Evolutionary conservation across 768 basidiomycete genomes (phyloP), one percentile per base, ranked within the genome.

Genomic region (Termitomyces sp.): DNA sequence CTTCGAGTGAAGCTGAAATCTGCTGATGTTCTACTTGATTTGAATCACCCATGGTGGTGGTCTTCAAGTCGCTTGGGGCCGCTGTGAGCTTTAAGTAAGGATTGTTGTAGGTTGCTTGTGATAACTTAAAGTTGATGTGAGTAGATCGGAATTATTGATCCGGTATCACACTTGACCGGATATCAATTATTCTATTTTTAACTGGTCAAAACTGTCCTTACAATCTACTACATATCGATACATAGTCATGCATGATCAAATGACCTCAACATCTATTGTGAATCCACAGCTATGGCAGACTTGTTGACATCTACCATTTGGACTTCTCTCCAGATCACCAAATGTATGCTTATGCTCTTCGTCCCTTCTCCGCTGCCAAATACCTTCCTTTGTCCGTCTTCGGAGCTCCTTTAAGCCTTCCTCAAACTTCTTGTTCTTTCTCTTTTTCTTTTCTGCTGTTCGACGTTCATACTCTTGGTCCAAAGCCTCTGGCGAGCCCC

Each of bases 241-340:
- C 22, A 94, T 95, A n/a, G 29, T 48, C 5, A 34, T 31, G 20
- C 47, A 49, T 49, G 44, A 20, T 52, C 59, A 61, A 18, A 59
- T 56, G 63, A 89, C 86, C 70, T 97, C 95, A 10, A 94, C 85
- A 42, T 96, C 90, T 44, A 97, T 81, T 16, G 88, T 87, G 69
- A 97, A 97, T 16, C 94, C 96, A 72, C 96, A 98, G 60, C 82
- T 84, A 64, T 85, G 85, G 65, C 96, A 98, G 49, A 88, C 76
- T 75, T 98, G 91, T 61, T 82, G 76, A 12, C 78, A 81, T 13
- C 73, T 71, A 2, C 86, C 87, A 36, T 84, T 78, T 4, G 76
- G 70, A 1, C 78, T 79, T 49, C 70, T 75, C 59, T 83, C 81
- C 18, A 83, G 75, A 31, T 72, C 73, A 5, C 88, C 86, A 69